Base-by-base conservation (phyloP, 495 filamentous ascomycete genomes). In the Neurospora tetrasperma region DNA sequence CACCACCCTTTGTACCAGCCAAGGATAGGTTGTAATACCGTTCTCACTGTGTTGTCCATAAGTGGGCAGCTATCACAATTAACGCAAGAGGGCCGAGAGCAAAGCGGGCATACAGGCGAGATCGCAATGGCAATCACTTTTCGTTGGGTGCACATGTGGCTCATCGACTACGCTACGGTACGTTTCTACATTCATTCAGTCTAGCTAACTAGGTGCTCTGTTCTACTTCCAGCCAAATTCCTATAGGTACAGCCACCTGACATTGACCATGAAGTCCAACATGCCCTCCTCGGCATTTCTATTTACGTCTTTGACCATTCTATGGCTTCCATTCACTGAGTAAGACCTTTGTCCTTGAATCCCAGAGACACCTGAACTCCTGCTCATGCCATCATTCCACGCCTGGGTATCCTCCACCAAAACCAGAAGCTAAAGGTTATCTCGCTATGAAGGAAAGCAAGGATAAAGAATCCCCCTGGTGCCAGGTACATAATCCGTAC, bases 1-100 rank as follows among this genome's bases (percentile, higher is more conserved):
- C 78, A 98, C 93, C 79, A 98, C 78, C 71, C 94, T 96, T 75
- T 93, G 92, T 87, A 98, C 98, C 81, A 38, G 4, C 35, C 4
- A 38, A 7, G 35, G 35, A 38, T 38, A 5, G 35, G 35, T 38
- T 7, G 35, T 6, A 38, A 38, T 38, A 38, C 35, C 35, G 35
- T 38, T 6, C 35, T 38, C 42, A 31, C 2, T 31, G 5, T 42
- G 1, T 12, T 42, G 1, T 42, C 42, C 42, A 12, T 42, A 42
- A n/a, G n/a, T 27, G 27, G 42, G 42, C 42, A 5, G 12, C 42
- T 16, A 42, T 42, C 42, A 42, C 14, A 14, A 42, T 42, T 7
- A 43, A 0, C 14, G 5, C 42, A 16, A 43, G 42, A 5, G 18
- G 14, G 42, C 42, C 14, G 42, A 18, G 14, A 18, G 42, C 5